Conservation (phyloP, 192 early-diverging fungal genomes). For the Phycomyces blakesleeanus region DNA sequence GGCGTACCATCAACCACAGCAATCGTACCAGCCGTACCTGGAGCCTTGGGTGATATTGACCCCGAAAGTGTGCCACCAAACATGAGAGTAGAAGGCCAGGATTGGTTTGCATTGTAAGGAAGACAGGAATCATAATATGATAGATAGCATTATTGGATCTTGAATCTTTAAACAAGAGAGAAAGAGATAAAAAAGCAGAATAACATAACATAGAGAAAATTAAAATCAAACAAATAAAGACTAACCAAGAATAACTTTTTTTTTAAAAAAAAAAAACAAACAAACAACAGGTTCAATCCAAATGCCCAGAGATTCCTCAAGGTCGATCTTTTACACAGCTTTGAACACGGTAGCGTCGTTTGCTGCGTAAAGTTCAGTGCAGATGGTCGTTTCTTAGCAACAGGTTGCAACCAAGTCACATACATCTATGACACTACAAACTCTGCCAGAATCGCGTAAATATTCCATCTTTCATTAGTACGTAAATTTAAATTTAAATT, state of each 20-base stretch:
- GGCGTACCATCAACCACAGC: neutral
- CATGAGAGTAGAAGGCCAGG: conserved; percentile 72
- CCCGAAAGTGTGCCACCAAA: conserved; percentile 68
- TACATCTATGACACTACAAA: conserved; percentile 71
- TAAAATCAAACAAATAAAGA: no score
- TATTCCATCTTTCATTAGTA: no score
- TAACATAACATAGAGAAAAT: no score
- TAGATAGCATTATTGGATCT: no score
- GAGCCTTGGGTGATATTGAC: conserved; percentile 68
- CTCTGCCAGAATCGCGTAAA: conserved; percentile 13
- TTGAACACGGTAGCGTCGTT: conserved; percentile 75
- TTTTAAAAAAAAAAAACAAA: no score
- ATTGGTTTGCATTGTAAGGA: conserved; percentile 81
- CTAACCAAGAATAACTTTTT: no score
- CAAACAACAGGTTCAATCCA: conserved; percentile 62
- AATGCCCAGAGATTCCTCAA: conserved; percentile 57
- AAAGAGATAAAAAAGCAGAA: no score
- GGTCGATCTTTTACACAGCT: conserved; percentile 61
- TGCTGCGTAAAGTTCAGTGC: conserved; percentile 95
- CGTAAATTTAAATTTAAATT: no score
- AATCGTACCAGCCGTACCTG: neutral
- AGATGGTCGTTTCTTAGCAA: conserved; percentile 88
- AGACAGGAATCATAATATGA: no score
- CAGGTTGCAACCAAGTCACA: conserved; percentile 89
- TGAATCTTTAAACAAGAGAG: no score